Conservation (phyloP, 805 yeast genomes). For the Ogataea saltuana region DNA sequence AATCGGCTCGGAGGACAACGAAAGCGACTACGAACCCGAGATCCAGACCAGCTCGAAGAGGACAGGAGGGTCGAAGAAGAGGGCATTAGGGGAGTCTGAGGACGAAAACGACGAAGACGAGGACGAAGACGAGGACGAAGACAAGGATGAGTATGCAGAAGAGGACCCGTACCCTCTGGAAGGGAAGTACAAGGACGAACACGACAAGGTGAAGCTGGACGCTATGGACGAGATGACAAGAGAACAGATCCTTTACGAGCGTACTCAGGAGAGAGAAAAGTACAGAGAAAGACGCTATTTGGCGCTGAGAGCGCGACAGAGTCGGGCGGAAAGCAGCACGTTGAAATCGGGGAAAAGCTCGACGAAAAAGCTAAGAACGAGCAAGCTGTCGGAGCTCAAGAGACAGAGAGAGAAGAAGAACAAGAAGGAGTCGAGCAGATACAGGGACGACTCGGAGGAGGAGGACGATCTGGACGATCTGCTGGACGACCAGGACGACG, state of each 20-base stretch:
- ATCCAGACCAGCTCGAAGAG: conserved; percentile 31
- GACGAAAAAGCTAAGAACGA: conserved; percentile 33
- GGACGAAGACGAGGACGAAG: conserved; percentile 33
- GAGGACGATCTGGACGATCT: conserved; percentile 43
- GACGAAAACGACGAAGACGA: conserved; percentile 24
- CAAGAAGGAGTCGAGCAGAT: conserved; percentile 30
- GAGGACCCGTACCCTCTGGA: conserved; percentile 89
- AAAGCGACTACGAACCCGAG: conserved; percentile 39
- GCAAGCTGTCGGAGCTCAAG: conserved; percentile 38
- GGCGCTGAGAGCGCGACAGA: conserved; percentile 75
- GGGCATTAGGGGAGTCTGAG: conserved; percentile 36
- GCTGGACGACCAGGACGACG: conserved; percentile 37
- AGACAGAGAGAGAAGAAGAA: conserved; percentile 39
- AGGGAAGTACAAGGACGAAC: conserved; percentile 83
- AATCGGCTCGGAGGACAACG: conserved; percentile 49
- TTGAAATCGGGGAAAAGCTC: conserved; percentile 28
- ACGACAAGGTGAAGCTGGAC: conserved; percentile 64
- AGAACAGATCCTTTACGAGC: conserved; percentile 86
- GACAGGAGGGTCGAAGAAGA: conserved; percentile 20
- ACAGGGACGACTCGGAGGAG: conserved; percentile 38
- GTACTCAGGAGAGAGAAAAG: conserved; percentile 88
- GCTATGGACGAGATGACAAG: conserved; percentile 90
- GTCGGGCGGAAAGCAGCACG: conserved; percentile 40
- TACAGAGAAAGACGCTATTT: conserved; percentile 81
- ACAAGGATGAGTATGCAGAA: conserved; percentile 42